phyloP scores from a whole-genome alignment of 2,329 filamentous ascomycete species.

The Colletotrichum sp. region DNA sequence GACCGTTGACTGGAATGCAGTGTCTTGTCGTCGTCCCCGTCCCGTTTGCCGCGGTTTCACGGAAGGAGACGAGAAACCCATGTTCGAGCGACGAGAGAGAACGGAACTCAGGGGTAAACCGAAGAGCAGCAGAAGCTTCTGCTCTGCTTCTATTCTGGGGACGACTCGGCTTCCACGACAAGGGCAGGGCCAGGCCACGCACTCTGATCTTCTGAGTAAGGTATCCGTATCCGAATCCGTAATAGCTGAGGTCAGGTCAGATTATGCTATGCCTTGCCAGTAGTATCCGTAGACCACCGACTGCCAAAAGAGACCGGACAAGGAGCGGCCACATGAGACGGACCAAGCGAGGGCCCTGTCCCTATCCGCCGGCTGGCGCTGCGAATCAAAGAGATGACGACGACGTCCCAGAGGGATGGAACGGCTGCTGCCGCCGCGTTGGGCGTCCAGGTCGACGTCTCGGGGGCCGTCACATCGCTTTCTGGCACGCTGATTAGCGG shows the following conservation, averaged over 20 bases:
- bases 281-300: background rate
- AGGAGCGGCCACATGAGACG: background rate
- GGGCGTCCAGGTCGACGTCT: constrained; percentile 1
- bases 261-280: background rate
- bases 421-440: constrained; percentile 21
- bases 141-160: constrained; percentile 12
- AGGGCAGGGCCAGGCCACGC: background rate
- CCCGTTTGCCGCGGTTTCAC: constrained; percentile 15
- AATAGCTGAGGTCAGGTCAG: background rate
- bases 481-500: constrained; percentile 6
- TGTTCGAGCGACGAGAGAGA: background rate
- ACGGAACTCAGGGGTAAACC: background rate
- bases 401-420: constrained; percentile 8
- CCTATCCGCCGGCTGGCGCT: constrained; percentile 9
- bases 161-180: background rate
- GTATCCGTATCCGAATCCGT: background rate
- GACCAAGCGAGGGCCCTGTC: constrained; percentile 1
- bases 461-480: constrained; percentile 12
- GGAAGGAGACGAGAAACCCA: constrained; percentile 2
- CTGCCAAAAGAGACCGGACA: background rate
- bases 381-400: constrained; percentile 14
- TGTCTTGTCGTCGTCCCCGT: constrained; percentile 1
- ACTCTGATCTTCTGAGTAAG: background rate
- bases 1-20: background rate
- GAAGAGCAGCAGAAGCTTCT: background rate